These are phyloP conservation scores for Podaxis sp. DNA, from an alignment of 768 basidiomycete species.

Conservation along the genomic window DNA sequence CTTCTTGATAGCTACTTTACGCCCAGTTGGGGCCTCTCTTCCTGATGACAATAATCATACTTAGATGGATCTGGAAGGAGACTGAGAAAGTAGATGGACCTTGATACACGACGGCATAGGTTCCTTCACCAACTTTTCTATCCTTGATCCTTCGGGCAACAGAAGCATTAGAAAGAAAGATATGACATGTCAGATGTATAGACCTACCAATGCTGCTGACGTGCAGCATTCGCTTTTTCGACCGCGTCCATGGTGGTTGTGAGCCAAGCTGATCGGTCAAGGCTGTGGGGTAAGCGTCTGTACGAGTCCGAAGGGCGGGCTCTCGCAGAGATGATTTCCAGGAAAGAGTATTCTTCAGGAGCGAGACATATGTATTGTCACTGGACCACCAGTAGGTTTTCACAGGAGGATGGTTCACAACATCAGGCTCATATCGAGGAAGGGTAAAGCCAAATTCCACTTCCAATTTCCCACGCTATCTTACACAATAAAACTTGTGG, in stretches of 20 bases:
- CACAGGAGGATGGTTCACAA: neutral
- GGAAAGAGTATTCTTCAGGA: neutral
- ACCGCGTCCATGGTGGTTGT: slow-evolving; percentile 67
- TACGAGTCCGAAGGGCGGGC: neutral
- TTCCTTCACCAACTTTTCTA: slow-evolving; percentile 84
- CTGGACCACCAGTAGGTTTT: neutral
- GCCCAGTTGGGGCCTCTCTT: slow-evolving; percentile 64
- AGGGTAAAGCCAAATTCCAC: neutral
- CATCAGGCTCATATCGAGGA: neutral
- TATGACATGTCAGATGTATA: neutral
- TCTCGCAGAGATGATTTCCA: neutral
- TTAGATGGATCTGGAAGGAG: neutral
- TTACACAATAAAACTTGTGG: neutral
- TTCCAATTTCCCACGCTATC: neutral
- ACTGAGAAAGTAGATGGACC: slow-evolving; percentile 38
- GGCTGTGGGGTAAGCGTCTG: neutral
- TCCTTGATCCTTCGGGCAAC: slow-evolving; percentile 60
- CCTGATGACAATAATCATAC: slow-evolving; percentile 37
- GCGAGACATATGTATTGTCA: slow-evolving; percentile 2
- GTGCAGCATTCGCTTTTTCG: slow-evolving; percentile 70
- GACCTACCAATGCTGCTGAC: slow-evolving; percentile 63
- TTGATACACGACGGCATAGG: slow-evolving; percentile 94
- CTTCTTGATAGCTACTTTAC: slow-evolving; percentile 97
- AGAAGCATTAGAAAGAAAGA: neutral
- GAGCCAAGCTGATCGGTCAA: neutral